These are phyloP conservation scores for Hypericum perforatum DNA, from an alignment of 345 rosid species.

Conservation along the genomic window DNA sequence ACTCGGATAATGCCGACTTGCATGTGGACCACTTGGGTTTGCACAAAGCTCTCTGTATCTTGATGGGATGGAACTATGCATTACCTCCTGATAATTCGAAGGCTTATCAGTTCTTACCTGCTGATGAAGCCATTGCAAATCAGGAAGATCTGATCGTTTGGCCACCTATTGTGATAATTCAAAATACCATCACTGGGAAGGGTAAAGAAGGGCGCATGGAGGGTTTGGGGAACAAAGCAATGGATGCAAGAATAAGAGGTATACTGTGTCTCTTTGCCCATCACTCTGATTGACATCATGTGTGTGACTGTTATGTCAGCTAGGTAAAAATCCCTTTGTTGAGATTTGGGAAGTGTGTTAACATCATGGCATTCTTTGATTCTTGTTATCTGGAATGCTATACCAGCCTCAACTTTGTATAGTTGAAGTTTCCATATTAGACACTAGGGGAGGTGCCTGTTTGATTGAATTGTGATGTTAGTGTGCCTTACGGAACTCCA, in stretches of 20 bases:
- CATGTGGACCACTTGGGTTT: conserved; percentile 91
- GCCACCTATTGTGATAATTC: conserved; percentile 93
- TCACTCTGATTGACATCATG: conserved; percentile 19
- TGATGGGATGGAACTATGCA: conserved; percentile 91
- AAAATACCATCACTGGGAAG: conserved; percentile 88
- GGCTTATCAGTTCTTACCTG: conserved; percentile 65
- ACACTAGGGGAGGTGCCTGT: too few relatives aligned
- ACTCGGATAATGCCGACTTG: conserved; percentile 60
- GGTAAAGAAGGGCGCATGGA: conserved; percentile 93
- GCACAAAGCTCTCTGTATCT: conserved; percentile 85
- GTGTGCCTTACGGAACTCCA: too few relatives aligned
- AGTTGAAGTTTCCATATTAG: too few relatives aligned
- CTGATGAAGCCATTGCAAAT: conserved; percentile 65
- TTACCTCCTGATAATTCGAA: conserved; percentile 84
- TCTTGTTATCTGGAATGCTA: too few relatives aligned
- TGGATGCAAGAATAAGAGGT: conserved; percentile 95
- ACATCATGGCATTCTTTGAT: too few relatives aligned
- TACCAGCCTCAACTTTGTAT: too few relatives aligned
- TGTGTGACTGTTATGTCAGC: background rate
- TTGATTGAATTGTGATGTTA: too few relatives aligned
- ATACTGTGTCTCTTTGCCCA: conserved; percentile 30
- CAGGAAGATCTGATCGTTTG: conserved; percentile 87
- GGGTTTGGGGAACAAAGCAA: conserved; percentile 92
- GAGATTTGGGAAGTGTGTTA: too few relatives aligned
- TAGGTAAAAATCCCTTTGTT: too few relatives aligned